Evolutionary conservation across 441 rosid genomes (phyloP).

Genomic region (Croton setiger): DNA sequence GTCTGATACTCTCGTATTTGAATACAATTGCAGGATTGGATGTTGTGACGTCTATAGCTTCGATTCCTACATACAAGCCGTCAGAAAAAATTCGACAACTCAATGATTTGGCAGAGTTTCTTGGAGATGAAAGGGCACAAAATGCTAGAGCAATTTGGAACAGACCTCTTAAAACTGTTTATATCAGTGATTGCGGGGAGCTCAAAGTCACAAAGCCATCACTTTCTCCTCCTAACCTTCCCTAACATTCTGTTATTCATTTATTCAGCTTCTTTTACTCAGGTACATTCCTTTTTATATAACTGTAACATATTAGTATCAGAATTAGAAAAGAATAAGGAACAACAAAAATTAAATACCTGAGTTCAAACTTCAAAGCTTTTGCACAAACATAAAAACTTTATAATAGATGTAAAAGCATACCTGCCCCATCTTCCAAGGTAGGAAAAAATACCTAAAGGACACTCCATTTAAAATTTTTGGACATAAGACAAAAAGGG

Average conservation of each 20-base stretch:
- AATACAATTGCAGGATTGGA: constrained; percentile 53
- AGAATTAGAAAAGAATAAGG: background rate
- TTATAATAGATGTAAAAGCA: too few species aligned
- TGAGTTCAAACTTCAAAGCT: background rate
- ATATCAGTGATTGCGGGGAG: constrained; percentile 72
- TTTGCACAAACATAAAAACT: too few species aligned
- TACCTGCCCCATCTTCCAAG: too few species aligned
- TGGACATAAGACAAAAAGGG: too few species aligned
- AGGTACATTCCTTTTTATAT: background rate
- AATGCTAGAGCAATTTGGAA: constrained; percentile 69
- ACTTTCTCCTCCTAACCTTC: constrained; percentile 61
- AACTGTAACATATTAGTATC: background rate
- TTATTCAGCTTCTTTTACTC: background rate
- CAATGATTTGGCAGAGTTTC: constrained; percentile 66
- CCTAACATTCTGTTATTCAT: constrained; percentile 26
- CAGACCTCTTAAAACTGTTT: constrained; percentile 71
- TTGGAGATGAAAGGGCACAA: constrained; percentile 86
- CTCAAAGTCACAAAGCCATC: constrained; percentile 70
- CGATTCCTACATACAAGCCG: constrained; percentile 74
- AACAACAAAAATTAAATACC: background rate
- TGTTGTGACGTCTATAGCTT: constrained; percentile 66
- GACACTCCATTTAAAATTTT: too few species aligned
- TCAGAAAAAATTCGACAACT: constrained; percentile 58
- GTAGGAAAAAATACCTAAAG: too few species aligned
- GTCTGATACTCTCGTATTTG: background rate